A percentile compares a stretch with the other conserved stretches of the same genome.
phyloP scores from a whole-genome alignment of 345 rosid species.

The Camelina neglecta region DNA sequence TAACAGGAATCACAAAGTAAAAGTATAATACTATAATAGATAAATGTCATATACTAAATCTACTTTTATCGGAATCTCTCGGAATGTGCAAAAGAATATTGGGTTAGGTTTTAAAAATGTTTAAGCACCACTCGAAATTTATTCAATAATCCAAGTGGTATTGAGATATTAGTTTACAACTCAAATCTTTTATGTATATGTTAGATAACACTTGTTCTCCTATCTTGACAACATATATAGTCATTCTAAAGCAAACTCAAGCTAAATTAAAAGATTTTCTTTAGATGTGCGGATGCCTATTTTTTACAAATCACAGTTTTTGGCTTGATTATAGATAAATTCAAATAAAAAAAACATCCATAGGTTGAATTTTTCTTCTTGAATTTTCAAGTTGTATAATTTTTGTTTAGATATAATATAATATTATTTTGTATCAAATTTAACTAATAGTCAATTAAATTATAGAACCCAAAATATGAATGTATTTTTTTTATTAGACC shows the following conservation, averaged over 20 bases:
- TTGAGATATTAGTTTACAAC: neutral
- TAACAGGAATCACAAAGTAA: constrained; percentile 1
- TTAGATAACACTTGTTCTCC: neutral
- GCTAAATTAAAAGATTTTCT: neutral
- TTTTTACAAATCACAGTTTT: neutral
- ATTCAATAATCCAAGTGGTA: constrained; percentile 18
- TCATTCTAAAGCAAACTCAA: neutral
- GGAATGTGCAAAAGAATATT: neutral
- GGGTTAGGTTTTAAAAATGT: constrained; percentile 2
- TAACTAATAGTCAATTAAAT: neutral
- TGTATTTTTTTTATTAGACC: neutral
- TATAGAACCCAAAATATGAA: neutral
- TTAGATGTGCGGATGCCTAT: neutral
- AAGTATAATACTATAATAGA: neutral
- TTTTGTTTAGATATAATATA: no score
- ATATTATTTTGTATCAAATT: neutral
- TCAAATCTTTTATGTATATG: neutral
- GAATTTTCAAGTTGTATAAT: no score
- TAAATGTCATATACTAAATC: neutral
- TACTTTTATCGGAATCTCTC: neutral
- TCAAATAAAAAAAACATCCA: no score
- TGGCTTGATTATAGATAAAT: neutral
- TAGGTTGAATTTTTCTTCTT: neutral
- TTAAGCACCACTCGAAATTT: neutral
- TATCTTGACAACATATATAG: constrained; percentile 15